Conservation (phyloP, 2,329 filamentous ascomycete genomes). For the Daldinia sp. region DNA sequence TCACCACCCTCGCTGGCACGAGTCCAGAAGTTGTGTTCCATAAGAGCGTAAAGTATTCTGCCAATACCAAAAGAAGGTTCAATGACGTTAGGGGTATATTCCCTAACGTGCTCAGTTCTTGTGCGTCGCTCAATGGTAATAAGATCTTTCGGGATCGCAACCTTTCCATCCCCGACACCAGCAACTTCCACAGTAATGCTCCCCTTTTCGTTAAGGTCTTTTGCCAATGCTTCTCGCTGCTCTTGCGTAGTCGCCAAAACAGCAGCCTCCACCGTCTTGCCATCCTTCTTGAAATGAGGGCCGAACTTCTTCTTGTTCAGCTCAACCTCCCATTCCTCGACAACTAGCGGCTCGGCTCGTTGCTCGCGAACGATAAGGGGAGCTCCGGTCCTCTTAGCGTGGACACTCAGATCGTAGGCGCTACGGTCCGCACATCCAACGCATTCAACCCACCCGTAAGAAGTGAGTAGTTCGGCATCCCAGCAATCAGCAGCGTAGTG, state of each 20-base stretch:
- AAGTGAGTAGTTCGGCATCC: constrained; percentile 94
- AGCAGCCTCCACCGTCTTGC: constrained; percentile 84
- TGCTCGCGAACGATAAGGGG: constrained; percentile 87
- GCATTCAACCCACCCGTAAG: constrained; percentile 97
- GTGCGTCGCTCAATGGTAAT: constrained; percentile 87
- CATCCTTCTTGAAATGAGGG: constrained; percentile 94
- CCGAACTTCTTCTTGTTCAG: constrained; percentile 97
- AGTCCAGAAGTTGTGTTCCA: constrained; percentile 97
- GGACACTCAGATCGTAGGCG: constrained; percentile 92
- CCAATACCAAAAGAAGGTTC: constrained; percentile 98
- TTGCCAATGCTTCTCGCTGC: constrained; percentile 81
- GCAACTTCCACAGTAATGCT: constrained; percentile 83
- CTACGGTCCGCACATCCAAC: constrained; percentile 96
- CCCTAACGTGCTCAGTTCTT: constrained; percentile 83
- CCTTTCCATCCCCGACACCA: constrained; percentile 77
- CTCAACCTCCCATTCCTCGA: constrained; percentile 90
- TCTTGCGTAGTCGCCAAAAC: constrained; percentile 82
- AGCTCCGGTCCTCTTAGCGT: constrained; percentile 91
- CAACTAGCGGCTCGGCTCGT: constrained; percentile 78
- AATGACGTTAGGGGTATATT: constrained; percentile 95
- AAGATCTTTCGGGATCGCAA: constrained; percentile 75
- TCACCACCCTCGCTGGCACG: constrained; percentile 75
- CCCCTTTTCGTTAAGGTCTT: constrained; percentile 78
- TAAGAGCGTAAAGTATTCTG: constrained; percentile 89
- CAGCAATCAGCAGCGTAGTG: constrained; percentile 98